phyloP scores from a whole-genome alignment of 2,329 filamentous ascomycete species.

The Botrytis galanthina region DNA sequence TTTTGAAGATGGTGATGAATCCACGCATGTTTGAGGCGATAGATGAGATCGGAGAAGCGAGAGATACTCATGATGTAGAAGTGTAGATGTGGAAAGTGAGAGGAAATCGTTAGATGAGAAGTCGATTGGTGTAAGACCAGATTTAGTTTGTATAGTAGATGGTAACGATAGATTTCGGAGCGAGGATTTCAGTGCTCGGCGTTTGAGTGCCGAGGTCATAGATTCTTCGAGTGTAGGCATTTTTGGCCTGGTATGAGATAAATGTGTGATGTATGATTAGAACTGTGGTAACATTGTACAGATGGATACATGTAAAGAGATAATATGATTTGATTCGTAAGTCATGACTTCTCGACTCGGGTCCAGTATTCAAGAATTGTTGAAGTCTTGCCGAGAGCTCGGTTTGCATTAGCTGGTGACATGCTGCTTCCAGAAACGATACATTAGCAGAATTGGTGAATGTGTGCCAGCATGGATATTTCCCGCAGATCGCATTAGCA shows the following conservation, averaged over 20 bases:
- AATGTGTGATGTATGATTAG: background rate
- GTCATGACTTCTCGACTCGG: background rate
- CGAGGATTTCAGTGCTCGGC: conserved; percentile 15
- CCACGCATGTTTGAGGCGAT: background rate
- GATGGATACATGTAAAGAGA: background rate
- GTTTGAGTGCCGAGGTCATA: conserved; percentile 12
- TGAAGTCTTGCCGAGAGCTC: conserved; percentile 1
- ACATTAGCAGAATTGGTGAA: background rate
- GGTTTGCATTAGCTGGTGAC: background rate
- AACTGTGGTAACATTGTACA: background rate
- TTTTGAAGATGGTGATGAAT: background rate
- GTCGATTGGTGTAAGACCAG: conserved; percentile 42
- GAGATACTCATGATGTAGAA: conserved; percentile 26
- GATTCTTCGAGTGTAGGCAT: conserved; percentile 20
- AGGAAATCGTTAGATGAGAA: conserved; percentile 37
- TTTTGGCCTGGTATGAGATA: background rate
- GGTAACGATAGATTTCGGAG: conserved; percentile 9
- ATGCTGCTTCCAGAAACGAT: background rate
- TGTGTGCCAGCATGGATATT: background rate
- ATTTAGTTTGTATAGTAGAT: conserved; percentile 39
- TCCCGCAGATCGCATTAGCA: background rate
- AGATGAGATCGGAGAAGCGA: conserved; percentile 22
- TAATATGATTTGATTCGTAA: conserved; percentile 2
- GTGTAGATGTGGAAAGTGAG: conserved; percentile 28
- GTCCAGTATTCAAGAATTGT: background rate